phyloP scores from a whole-genome alignment of 768 basidiomycete genomes.

The Paxillus rubicundulus region DNA sequence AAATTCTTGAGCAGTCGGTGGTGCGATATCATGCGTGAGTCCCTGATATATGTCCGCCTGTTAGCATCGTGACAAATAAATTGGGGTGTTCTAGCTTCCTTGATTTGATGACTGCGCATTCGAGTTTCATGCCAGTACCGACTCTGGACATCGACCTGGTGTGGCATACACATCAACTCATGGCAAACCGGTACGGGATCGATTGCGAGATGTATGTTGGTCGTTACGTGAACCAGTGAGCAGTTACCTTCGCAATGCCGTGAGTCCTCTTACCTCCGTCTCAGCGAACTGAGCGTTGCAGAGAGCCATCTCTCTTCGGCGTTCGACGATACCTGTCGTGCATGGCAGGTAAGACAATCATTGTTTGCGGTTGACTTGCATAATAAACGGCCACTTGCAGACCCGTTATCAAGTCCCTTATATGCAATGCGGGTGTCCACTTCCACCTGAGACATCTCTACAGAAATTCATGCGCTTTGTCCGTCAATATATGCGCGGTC shows the following conservation, averaged over 20 bases:
- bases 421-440: constrained; percentile 58
- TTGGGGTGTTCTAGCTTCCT: constrained; percentile 41
- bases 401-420: constrained; percentile 51
- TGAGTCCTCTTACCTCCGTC: neutral
- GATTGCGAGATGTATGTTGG: constrained; percentile 45
- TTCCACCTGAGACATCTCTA: constrained; percentile 43
- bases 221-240: constrained; percentile 56
- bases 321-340: constrained; percentile 51
- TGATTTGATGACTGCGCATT: constrained; percentile 48
- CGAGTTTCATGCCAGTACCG: constrained; percentile 48
- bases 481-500: constrained; percentile 15
- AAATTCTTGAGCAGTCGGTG: constrained; percentile 46
- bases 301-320: constrained; percentile 43
- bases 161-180: constrained; percentile 75
- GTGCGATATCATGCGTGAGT: constrained; percentile 59
- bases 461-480: constrained; percentile 40
- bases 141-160: constrained; percentile 74
- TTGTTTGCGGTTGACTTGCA: too few relatives aligned
- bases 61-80: neutral
- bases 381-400: constrained; percentile 18
- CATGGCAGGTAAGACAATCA: constrained; percentile 42
- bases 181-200: constrained; percentile 41
- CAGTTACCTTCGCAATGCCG: neutral
- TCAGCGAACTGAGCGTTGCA: constrained; percentile 49
- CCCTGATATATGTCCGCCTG: neutral